Percentiles rank a stretch among this genome's conserved stretches.
These are phyloP conservation scores for Suillus discolor DNA, from an alignment of 768 basidiomycete genomes.

Conservation along the genomic window DNA sequence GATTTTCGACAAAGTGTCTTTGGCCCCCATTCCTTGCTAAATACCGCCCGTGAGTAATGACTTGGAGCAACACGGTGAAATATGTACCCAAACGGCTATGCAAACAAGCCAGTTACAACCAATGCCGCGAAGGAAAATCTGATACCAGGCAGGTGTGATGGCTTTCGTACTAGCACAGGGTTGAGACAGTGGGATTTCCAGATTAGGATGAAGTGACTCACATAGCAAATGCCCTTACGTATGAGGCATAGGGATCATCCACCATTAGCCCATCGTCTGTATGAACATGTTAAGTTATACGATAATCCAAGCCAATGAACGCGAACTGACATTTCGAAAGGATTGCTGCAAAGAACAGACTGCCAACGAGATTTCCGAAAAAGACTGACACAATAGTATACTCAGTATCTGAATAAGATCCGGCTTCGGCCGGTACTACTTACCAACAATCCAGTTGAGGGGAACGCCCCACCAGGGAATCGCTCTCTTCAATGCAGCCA, in stretches of 20 bases:
- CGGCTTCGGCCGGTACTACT: constrained; percentile 16
- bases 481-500: constrained; percentile 61
- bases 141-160: constrained; percentile 64
- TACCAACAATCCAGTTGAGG: constrained; percentile 71
- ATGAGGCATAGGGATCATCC: constrained; percentile 56
- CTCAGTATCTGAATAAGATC: neutral
- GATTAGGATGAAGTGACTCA: constrained; percentile 35
- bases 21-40: constrained; percentile 71
- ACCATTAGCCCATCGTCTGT: constrained; percentile 64
- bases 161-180: constrained; percentile 55
- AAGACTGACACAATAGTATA: constrained; percentile 45
- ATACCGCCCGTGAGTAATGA: constrained; percentile 7
- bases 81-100: constrained; percentile 69
- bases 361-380: constrained; percentile 70
- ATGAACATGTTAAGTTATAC: constrained; percentile 1
- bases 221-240: constrained; percentile 58
- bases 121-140: constrained; percentile 73
- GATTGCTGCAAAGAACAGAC: constrained; percentile 68
- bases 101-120: constrained; percentile 80
- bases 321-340: constrained; percentile 59
- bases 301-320: constrained; percentile 1
- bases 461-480: constrained; percentile 73
- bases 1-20: constrained; percentile 71
- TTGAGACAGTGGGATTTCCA: neutral
- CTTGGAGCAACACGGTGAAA: neutral